Evolutionary conservation across 306 rosid genomes (phyloP), one percentile per base, ranked within the genome.

Genomic region (Luffa acutangula): DNA sequence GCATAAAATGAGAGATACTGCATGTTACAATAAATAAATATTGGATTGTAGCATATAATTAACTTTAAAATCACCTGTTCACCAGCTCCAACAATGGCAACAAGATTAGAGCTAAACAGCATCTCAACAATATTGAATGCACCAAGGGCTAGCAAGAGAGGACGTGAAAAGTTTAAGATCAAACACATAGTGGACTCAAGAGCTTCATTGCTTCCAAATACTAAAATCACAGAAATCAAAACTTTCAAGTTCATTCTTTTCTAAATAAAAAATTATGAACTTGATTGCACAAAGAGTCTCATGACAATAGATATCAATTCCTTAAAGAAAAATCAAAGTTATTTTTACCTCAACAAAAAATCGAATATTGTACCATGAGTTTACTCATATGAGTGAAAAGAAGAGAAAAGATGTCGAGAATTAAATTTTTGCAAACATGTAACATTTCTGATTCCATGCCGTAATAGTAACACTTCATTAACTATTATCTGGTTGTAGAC

Each of bases 11-110:
- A 2, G 8, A 52, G 15, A 65, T 21, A 65, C 33, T 1, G 20
- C 43, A 65, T n/a, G 17, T 36, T 25, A 25, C 34, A 56, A 39
- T 34, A 51, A 41, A 15, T 52, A 74, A 48, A 51, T 52, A 51
- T 76, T 33, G 43, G 49, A 73, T 2, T 31, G 45, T 46, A 25
- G 57, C 9, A 60, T 52, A 65, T 25, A 52, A 5, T 52, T 31
- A 34, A 58, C 42, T 74, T 25, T 20, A 18, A 21, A 73, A 69
- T 37, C 59, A 91, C 98, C 98, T 94, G 97, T 84, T 94, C 92
- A 56, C 98, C 98, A 70, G 97, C 98, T 49, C 98, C 98, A 82
- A 94, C 97, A 39, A 94, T 89, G 78, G 98, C 98, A 77, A 94
- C 91, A 77, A 94, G 98, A 86, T 93, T 94, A 39, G 98, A 91